Base-by-base conservation (phyloP, 352 stramenopile genomes). In the Hyaloperonospora arabidopsidis region DNA sequence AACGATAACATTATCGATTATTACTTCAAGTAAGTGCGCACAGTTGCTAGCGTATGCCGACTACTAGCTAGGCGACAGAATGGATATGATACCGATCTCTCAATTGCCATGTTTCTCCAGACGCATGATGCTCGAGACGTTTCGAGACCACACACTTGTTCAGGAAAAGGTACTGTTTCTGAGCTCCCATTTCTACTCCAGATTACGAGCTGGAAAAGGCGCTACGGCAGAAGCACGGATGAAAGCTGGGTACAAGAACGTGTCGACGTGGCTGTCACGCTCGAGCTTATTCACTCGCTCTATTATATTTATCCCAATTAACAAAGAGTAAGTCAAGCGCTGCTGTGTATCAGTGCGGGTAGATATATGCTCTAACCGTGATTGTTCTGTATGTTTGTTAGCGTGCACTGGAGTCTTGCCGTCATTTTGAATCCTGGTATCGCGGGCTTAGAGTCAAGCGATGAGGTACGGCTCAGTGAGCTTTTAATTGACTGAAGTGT, bases 1-100 rank as follows among this genome's bases (percentile, higher is more conserved):
- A 96, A 96, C 63, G 87, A 96, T 67, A 96, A 89, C 62, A 82
- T 96, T 45, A 88, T 96, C 57, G 86, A 96, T 54, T 95, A 94
- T 53, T 93, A 93, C 44, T 83, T 96, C 61, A 95, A 95, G 86
- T 91, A 75, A 41, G 76, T 57, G 10, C 12, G 17, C 29, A 13
- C 43, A 49, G 38, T 11, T 43, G 19, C 8, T 32, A 10, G 25
- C 0, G 25, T 32, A 8, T 10, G 25, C 25, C 25, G 25, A 32
- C 4, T 32, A 0, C 13, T 19, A 17, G 19, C 43, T 18, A 35
- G 0, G 13, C 17, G 19, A 11, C 12, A 0, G 18, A 28, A n/a
- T 15, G 21, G 35, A 14, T 12, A 38, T 10, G 18, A 10, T 34
- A 54, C 35, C 59, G 23, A 60, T 44, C 3, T 2, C 29, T 18